These are phyloP conservation scores for Moniliophthora roreri DNA, from an alignment of 1,284 basidiomycete species.

Conservation along the genomic window DNA sequence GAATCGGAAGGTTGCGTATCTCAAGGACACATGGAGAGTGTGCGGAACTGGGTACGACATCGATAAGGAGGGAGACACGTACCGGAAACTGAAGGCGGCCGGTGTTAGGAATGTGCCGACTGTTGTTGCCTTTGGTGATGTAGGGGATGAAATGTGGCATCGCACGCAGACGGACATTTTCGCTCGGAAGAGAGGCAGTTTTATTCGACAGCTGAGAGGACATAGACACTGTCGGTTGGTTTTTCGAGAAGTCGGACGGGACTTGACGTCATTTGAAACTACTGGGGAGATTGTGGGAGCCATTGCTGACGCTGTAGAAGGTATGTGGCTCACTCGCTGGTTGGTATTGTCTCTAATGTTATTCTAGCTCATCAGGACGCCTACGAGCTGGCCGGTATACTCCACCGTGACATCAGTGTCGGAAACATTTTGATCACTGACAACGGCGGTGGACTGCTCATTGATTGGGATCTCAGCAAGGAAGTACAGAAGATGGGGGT, in stretches of 20 bases:
- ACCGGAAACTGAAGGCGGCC: neutral
- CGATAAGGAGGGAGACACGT: neutral
- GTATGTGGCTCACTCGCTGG: neutral
- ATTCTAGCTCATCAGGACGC: neutral
- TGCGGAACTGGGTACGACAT: neutral
- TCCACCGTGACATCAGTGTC: neutral
- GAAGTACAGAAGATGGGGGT: neutral
- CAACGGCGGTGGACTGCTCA: neutral
- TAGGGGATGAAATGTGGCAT: neutral
- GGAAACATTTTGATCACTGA: neutral
- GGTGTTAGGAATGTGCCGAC: neutral
- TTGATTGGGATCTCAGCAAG: conserved; percentile 1
- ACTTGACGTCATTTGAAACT: no score
- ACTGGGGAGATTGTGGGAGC: no score
- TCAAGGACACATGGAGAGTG: neutral
- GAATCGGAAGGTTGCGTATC: neutral
- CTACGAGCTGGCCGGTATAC: neutral
- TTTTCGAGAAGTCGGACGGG: no score
- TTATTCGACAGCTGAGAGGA: neutral
- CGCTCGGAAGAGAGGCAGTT: neutral
- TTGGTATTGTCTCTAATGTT: neutral
- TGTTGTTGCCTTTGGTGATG: neutral
- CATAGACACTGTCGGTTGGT: neutral
- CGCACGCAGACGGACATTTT: neutral
- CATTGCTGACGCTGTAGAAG: neutral